Evolutionary conservation across 108 stramenopile genomes (phyloP).

Genomic region (Discostella stelligeroides): DNA sequence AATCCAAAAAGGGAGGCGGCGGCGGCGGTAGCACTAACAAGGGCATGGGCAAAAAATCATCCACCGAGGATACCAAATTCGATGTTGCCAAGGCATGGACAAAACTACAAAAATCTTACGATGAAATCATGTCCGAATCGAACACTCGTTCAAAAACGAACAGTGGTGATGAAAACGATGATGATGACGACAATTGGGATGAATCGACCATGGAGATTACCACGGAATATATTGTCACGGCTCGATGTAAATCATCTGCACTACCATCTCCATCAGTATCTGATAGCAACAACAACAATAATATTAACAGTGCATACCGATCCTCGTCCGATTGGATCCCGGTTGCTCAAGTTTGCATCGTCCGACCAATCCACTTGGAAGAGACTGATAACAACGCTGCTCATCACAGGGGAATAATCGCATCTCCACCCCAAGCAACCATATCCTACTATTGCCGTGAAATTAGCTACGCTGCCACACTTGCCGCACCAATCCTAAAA

Average conservation of each 20-base stretch:
- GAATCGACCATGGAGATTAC: slow-evolving; percentile 22
- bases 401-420: background rate
- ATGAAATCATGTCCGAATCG: slow-evolving; percentile 51
- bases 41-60: slow-evolving; percentile 34
- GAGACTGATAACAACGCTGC: slow-evolving; percentile 22
- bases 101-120: slow-evolving; percentile 71
- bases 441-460: slow-evolving; percentile 83
- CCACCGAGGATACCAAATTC: slow-evolving; percentile 24
- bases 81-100: slow-evolving; percentile 66
- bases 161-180: slow-evolving; percentile 30
- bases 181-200: slow-evolving; percentile 10
- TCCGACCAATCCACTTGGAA: slow-evolving; percentile 44
- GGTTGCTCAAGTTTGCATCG: slow-evolving; percentile 69
- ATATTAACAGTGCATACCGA: background rate
- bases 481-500: slow-evolving; percentile 63
- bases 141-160: slow-evolving; percentile 44
- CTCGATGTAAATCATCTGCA: slow-evolving; percentile 37
- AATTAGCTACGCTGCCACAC: slow-evolving; percentile 56
- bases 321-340: slow-evolving; percentile 80
- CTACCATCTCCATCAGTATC: slow-evolving; percentile 10
- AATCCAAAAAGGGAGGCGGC: slow-evolving; percentile 32
- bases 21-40: slow-evolving; percentile 31
- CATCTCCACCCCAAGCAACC: slow-evolving; percentile 46
- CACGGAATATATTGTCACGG: slow-evolving; percentile 71
- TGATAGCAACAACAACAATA: background rate